Evolutionary conservation across 768 basidiomycete genomes (phyloP).

Genomic region (Boletus rufocinnamomeus): DNA sequence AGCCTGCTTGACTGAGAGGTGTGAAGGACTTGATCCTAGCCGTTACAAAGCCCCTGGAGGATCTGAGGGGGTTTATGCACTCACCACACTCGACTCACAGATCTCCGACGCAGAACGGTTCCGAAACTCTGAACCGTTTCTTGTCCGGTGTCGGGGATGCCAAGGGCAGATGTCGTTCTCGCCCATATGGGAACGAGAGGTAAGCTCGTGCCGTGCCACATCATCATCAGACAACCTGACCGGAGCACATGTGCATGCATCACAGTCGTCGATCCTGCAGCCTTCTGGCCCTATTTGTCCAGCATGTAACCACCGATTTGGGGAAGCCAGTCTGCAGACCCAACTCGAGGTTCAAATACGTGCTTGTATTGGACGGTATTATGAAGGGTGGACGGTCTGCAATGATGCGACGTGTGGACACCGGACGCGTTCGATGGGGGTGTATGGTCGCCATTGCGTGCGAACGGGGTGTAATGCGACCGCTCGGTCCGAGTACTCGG

Average conservation of each 20-base stretch:
- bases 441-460: conserved; percentile 85
- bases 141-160: conserved; percentile 79
- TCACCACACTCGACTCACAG: conserved; percentile 85
- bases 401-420: conserved; percentile 82
- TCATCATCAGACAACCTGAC: background rate
- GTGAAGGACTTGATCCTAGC: conserved; percentile 58
- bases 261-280: conserved; percentile 66
- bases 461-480: conserved; percentile 32
- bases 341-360: conserved; percentile 91
- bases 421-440: conserved; percentile 91
- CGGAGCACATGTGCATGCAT: background rate
- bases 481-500: conserved; percentile 64
- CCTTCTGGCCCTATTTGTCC: conserved; percentile 70
- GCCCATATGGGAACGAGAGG: conserved; percentile 61
- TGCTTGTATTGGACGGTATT: conserved; percentile 73
- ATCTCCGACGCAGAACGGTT: conserved; percentile 87
- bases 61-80: conserved; percentile 56
- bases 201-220: conserved; percentile 31
- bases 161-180: conserved; percentile 56
- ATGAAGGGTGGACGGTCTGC: conserved; percentile 88
- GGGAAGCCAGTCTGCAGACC: conserved; percentile 63
- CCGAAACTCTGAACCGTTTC: conserved; percentile 69
- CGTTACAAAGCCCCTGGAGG: conserved; percentile 50
- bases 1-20: conserved; percentile 1
- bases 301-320: conserved; percentile 57